Evolutionary conservation across 768 basidiomycete genomes (phyloP), one percentile per base, ranked within the genome.

Genomic region (Sporobolomyces phaffii): DNA sequence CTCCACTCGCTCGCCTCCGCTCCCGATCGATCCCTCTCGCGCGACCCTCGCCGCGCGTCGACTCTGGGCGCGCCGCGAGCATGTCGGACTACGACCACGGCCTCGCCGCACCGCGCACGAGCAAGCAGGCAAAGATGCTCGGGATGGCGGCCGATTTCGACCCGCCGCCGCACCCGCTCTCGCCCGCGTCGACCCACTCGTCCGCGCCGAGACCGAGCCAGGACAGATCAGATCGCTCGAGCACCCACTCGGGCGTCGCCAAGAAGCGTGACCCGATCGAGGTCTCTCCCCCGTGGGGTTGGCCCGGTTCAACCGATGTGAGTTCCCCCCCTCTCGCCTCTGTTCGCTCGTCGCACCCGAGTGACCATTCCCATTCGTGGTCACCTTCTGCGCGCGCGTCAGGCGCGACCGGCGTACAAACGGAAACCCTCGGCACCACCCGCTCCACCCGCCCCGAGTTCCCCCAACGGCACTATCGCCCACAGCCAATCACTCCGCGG

Each of bases 91-190:
- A 34, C 22, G 47, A 54, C n/a, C 34, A 41, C 17, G 57, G 33
- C 0, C 56, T 61, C 0, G 38, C 28, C 44, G 61, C 58, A 3
- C 57, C 61, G 11, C 64, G 60, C 31, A n/a, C 51, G 13, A 52
- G 49, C 18, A 70, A 70, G 52, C 64, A 65, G 57, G 69, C 69
- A 22, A 70, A 70, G 61, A 63, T 70, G 69, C 64, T 70, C 58
- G 69, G 69, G 41, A 33, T 45, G 28, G 56, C 26, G 1, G 8
- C 22, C 28, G 41, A 45, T 7, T 22, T 47, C 56, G 56, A 44
- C 26, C 43, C 45, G 20, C 28, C 28, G 15, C 43, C 41, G 60
- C 50, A 24, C 34, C 51, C 41, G 43, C 48, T 29, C 26, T 60
- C 57, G 40, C 60, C 53, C 26, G 43, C 45, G 44, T 56, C 53